Evolutionary conservation across 2,329 filamentous ascomycete species (phyloP), one percentile per base, ranked within the genome.

Genomic region (Fusarium ramigenum): DNA sequence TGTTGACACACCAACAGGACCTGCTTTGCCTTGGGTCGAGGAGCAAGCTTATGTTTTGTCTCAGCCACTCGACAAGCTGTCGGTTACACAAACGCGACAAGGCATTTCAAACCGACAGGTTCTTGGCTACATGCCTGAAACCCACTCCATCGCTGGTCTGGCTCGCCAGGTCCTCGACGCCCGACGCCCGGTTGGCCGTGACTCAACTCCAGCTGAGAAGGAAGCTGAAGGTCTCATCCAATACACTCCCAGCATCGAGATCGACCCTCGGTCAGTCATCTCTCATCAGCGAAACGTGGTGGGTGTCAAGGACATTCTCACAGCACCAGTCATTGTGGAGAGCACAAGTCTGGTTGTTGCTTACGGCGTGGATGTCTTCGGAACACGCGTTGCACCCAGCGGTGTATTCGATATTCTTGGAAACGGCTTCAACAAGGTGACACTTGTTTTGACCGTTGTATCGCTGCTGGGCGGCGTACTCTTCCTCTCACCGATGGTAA

Each of bases 301-400:
- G 5, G 95, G 94, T 10, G 88, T 97, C 46, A 86, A 88, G 67
- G 85, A 89, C 50, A 90, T 98, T 25, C 88, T 96, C 36, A 91
- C 94, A 0, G 89, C 89, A 23, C 93, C 95, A 1, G 93, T 94
- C 3, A 82, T 94, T 9, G 88, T 99, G 36, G 96, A 99, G 85
- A 98, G 95, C 83, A 98, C 96, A 2, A 96, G 93, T 77, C 82
- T 98, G 62, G 88, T 99, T 18, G 92, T 98, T 78, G 95, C 94
- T 0, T 97, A 93, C 78, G 96, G 96, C 7, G 81, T 94, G 19
- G 96, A 99, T 80, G 85, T 98, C 4, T 99, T 97, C 75, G 95
- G 93, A 19, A 96, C 95, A 2, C 87, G 95, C 59, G 89, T 97
- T 16, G 90, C 92, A n/a, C 96, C 96, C 2, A 97, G 94, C 82